These are phyloP conservation scores for Paecilomyces sp. DNA, from an alignment of 2,329 filamentous ascomycete species.

Conservation along the genomic window DNA sequence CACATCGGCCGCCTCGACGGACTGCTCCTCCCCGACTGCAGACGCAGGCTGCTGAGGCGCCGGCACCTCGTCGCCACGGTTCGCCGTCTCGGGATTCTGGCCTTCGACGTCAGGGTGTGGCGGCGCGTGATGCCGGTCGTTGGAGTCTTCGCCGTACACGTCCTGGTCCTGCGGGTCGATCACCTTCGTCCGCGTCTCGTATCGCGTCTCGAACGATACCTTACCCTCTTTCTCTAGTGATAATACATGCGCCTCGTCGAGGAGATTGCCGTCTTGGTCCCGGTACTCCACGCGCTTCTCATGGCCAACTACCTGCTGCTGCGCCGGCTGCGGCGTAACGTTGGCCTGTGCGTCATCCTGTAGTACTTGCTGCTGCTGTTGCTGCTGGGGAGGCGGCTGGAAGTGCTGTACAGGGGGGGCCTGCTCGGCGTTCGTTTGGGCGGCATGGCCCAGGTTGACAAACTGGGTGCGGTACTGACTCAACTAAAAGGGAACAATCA, in stretches of 20 bases:
- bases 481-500: conserved; percentile 21
- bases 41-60: conserved; percentile 33
- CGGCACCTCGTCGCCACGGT: conserved; percentile 28
- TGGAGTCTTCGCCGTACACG: conserved; percentile 39
- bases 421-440: conserved; percentile 11
- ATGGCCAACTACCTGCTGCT: conserved; percentile 38
- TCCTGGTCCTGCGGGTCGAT: conserved; percentile 76
- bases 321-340: conserved; percentile 26
- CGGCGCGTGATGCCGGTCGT: conserved; percentile 30
- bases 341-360: conserved; percentile 17
- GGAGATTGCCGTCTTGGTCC: conserved; percentile 84
- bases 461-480: conserved; percentile 31
- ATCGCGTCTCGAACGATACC: conserved; percentile 90
- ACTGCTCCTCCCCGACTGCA: conserved; percentile 30
- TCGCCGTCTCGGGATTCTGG: conserved; percentile 50
- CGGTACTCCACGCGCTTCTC: conserved; percentile 91
- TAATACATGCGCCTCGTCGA: conserved; percentile 76
- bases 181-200: conserved; percentile 86
- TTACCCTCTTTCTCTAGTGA: conserved; percentile 68
- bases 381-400: conserved; percentile 11
- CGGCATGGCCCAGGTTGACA: conserved; percentile 11
- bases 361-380: conserved; percentile 11
- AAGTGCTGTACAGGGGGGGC: conserved; percentile 9
- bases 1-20: conserved; percentile 25
- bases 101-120: conserved; percentile 53